Evolutionary conservation across 2,329 filamentous ascomycete species (phyloP).

Genomic region (Hysterium pulicare): DNA sequence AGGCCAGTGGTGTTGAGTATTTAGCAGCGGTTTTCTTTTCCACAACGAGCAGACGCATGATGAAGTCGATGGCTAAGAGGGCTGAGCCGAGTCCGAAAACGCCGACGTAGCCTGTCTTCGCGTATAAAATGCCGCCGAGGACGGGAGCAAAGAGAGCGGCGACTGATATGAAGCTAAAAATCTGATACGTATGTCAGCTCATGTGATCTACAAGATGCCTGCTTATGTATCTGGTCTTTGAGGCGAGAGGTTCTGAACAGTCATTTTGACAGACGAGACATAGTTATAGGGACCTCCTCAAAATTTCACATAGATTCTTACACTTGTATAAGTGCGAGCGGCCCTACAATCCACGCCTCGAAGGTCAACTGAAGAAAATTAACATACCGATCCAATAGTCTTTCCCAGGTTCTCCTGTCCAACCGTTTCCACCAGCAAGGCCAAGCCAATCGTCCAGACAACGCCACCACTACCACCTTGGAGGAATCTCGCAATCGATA

Average conservation of each 20-base stretch:
- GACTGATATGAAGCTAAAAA: constrained; percentile 58
- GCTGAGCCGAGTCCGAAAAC: constrained; percentile 58
- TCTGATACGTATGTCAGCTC: too few relatives aligned
- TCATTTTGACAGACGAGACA: too few relatives aligned
- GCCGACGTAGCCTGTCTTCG: constrained; percentile 55
- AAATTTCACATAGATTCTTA: too few relatives aligned
- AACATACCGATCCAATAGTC: constrained; percentile 54
- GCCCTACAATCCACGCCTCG: background rate
- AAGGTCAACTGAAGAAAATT: too few relatives aligned
- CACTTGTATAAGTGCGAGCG: background rate
- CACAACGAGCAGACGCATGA: constrained; percentile 59
- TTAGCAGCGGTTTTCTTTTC: constrained; percentile 58
- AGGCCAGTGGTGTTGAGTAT: constrained; percentile 32
- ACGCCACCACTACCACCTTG: constrained; percentile 58
- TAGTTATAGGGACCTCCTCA: too few relatives aligned
- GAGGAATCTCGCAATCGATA: constrained; percentile 53
- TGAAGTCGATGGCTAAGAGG: constrained; percentile 56
- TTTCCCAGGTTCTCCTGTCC: constrained; percentile 56
- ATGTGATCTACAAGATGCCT: too few relatives aligned
- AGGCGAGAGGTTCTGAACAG: too few relatives aligned
- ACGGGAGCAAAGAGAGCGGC: constrained; percentile 57
- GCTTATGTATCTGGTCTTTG: too few relatives aligned
- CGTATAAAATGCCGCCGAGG: constrained; percentile 59
- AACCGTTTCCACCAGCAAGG: constrained; percentile 59
- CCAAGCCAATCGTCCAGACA: constrained; percentile 59